Percentiles rank a stretch among this genome's conserved stretches.
These are phyloP conservation scores for Umbelopsis ramanniana DNA, from an alignment of 192 early-diverging fungal species.

Conservation along the genomic window DNA sequence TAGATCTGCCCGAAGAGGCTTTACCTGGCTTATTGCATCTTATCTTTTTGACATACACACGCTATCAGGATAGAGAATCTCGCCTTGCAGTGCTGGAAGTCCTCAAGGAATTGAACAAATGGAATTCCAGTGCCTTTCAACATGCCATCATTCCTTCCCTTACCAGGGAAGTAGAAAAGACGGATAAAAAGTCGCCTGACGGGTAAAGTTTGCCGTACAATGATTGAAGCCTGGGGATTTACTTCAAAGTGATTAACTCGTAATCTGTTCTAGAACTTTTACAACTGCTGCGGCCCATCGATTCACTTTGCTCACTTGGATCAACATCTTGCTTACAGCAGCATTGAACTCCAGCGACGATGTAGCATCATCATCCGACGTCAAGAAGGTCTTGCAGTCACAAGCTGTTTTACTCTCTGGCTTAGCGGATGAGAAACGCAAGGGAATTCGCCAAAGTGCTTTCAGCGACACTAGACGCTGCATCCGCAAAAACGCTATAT, in stretches of 20 bases:
- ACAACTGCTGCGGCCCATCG: constrained; percentile 57
- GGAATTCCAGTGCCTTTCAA: constrained; percentile 61
- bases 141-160: constrained; percentile 58
- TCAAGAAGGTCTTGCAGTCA: constrained; percentile 39
- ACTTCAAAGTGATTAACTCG: not conserved
- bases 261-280: not conserved
- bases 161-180: constrained; percentile 53
- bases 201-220: constrained; percentile 40
- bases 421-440: constrained; percentile 53
- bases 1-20: constrained; percentile 51
- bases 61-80: constrained; percentile 72
- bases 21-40: constrained; percentile 54
- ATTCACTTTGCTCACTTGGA: constrained; percentile 69
- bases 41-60: constrained; percentile 61
- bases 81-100: constrained; percentile 63
- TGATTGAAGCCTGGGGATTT: not conserved
- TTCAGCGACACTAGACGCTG: constrained; percentile 60
- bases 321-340: constrained; percentile 52
- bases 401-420: constrained; percentile 60
- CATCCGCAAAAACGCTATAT: constrained; percentile 54
- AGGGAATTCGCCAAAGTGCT: constrained; percentile 55
- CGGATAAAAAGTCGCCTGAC: constrained; percentile 45
- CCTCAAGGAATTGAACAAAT: constrained; percentile 57
- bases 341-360: constrained; percentile 30
- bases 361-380: constrained; percentile 33